phyloP scores from a whole-genome alignment of 331 rosid species.

The Rosa hybrid region DNA sequence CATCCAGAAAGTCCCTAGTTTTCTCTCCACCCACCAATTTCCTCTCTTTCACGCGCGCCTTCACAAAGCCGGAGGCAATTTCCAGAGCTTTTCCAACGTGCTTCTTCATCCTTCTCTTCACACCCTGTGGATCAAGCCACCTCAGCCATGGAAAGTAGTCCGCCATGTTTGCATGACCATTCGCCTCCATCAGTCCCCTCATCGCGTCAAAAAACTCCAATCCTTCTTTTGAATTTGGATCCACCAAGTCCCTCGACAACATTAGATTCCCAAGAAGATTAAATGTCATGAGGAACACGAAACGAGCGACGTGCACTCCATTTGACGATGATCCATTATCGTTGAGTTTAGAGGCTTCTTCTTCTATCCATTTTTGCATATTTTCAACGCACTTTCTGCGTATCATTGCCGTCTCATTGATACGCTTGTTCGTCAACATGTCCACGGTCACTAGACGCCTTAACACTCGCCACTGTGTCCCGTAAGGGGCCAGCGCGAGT shows the following conservation, averaged over 20 bases:
- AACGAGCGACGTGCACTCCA: conserved; percentile 44
- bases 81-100: conserved; percentile 45
- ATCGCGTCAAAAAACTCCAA: conserved; percentile 1
- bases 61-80: conserved; percentile 49
- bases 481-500: conserved; percentile 46
- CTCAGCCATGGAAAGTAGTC: conserved; percentile 54
- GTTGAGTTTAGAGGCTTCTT: conserved; percentile 28
- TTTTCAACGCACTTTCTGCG: conserved; percentile 41
- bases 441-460: conserved; percentile 47
- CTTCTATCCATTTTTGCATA: conserved; percentile 38
- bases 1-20: conserved; percentile 51
- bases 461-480: conserved; percentile 51
- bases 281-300: conserved; percentile 37
- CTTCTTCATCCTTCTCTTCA: conserved; percentile 43
- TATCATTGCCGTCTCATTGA: conserved; percentile 34
- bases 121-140: conserved; percentile 53
- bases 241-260: conserved; percentile 15
- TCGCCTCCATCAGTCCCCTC: background rate
- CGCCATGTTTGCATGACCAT: conserved; percentile 26
- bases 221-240: conserved; percentile 12
- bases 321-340: background rate
- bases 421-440: conserved; percentile 42
- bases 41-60: conserved; percentile 27
- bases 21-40: background rate
- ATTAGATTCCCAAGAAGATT: conserved; percentile 16